Evolutionary conservation across 352 stramenopile genomes (phyloP).

Genomic region (Hyaloperonospora brassicae): DNA sequence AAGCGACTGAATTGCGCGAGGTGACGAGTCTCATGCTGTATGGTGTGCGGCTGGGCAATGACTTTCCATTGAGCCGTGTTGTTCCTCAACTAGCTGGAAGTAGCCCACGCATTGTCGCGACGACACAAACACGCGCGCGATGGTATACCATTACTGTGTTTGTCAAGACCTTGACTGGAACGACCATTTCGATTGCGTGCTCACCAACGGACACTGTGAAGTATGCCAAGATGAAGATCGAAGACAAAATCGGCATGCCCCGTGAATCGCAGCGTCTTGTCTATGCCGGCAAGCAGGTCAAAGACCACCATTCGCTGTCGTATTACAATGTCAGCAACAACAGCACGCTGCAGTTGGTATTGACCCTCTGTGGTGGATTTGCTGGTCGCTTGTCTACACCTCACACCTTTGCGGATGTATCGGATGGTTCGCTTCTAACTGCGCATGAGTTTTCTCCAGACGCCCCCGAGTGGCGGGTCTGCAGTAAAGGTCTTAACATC

Average conservation of each 20-base stretch:
- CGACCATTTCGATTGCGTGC: not conserved
- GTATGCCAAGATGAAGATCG: not conserved
- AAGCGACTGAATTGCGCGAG: not conserved
- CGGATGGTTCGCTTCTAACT: slow-evolving; percentile 12
- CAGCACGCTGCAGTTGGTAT: not conserved
- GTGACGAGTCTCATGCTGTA: not conserved
- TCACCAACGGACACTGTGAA: not conserved
- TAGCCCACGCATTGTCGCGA: slow-evolving; percentile 10
- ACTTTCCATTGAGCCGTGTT: not conserved
- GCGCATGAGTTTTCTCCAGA: slow-evolving; percentile 4
- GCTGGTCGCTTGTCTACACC: no score
- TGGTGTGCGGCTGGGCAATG: not conserved
- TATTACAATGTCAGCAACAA: not conserved
- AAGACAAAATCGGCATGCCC: slow-evolving; percentile 1
- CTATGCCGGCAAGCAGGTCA: not conserved
- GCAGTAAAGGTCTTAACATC: slow-evolving; percentile 22
- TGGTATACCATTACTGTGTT: not conserved
- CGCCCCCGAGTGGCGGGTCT: slow-evolving; percentile 9
- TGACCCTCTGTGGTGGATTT: not conserved
- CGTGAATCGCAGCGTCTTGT: slow-evolving; percentile 4
- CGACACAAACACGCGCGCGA: not conserved
- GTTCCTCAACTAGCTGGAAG: slow-evolving; percentile 4
- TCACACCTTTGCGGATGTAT: slow-evolving; percentile 24
- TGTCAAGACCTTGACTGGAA: slow-evolving; percentile 1
- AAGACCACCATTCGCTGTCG: not conserved